Conservation (phyloP, 2,329 filamentous ascomycete genomes). For the Cadophora gregata region DNA sequence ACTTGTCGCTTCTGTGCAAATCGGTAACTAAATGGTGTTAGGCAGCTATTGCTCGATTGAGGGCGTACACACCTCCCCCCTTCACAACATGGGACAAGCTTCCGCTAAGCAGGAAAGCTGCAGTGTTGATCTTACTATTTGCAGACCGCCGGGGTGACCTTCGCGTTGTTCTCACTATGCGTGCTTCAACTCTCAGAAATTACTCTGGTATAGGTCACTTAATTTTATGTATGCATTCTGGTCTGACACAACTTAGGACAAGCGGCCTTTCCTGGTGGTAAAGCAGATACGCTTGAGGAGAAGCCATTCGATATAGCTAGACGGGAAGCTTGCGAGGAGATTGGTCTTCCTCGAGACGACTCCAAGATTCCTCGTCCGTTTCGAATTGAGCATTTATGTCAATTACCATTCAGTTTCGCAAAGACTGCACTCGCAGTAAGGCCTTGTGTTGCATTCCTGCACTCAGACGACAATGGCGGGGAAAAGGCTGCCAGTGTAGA, state of each 20-base stretch:
- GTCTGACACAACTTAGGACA: conserved; percentile 52
- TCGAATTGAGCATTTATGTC: conserved; percentile 84
- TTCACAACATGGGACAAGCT: conserved; percentile 68
- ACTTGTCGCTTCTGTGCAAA: background rate
- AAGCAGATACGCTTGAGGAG: conserved; percentile 63
- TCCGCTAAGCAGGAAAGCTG: conserved; percentile 73
- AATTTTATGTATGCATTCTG: background rate
- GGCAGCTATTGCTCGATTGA: conserved; percentile 59
- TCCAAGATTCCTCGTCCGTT: conserved; percentile 75
- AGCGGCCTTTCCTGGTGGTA: conserved; percentile 84
- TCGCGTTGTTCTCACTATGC: conserved; percentile 72
- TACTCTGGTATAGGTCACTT: conserved; percentile 63
- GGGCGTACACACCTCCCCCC: conserved; percentile 64
- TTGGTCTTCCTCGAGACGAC: conserved; percentile 80
- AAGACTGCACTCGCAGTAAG: conserved; percentile 76
- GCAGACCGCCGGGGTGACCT: conserved; percentile 83
- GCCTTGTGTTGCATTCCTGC: conserved; percentile 79
- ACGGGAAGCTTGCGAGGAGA: conserved; percentile 91
- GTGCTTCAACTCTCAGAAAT: conserved; percentile 65
- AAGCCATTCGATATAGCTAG: conserved; percentile 81
- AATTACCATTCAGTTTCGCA: conserved; percentile 77
- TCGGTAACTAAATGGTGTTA: conserved; percentile 27
- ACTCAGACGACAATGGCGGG: conserved; percentile 56
- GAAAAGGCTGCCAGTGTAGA: conserved; percentile 58
- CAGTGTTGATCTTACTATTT: conserved; percentile 87